Evolutionary conservation across 2,329 filamentous ascomycete species (phyloP).

Genomic region (Diaporthe amygdali): DNA sequence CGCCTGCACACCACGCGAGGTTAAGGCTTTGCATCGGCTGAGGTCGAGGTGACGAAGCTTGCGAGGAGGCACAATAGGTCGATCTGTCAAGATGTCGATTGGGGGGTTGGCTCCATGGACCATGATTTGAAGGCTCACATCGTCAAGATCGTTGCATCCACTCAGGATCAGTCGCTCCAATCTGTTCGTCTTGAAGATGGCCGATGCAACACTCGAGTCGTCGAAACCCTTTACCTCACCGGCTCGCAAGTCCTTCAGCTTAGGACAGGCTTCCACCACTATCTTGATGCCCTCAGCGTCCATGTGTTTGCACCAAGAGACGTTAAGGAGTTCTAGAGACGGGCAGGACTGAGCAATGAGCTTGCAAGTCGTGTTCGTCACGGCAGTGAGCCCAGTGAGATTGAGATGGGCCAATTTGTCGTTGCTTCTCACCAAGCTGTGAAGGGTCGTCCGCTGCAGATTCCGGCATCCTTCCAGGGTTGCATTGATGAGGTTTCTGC

Average conservation of each 20-base stretch:
- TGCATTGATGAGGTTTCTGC: slow-evolving; percentile 84
- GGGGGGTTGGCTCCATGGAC: slow-evolving; percentile 78
- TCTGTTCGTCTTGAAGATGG: slow-evolving; percentile 80
- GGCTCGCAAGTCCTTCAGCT: slow-evolving; percentile 79
- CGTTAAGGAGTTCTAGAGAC: slow-evolving; percentile 81
- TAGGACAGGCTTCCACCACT: slow-evolving; percentile 75
- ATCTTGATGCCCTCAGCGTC: slow-evolving; percentile 76
- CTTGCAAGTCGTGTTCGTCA: slow-evolving; percentile 84
- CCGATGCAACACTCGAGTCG: slow-evolving; percentile 71
- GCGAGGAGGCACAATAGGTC: slow-evolving; percentile 77
- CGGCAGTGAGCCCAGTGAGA: slow-evolving; percentile 78
- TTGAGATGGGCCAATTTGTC: slow-evolving; percentile 82
- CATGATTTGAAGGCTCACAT: slow-evolving; percentile 75
- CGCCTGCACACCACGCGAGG: slow-evolving; percentile 71
- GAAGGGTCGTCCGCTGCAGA: slow-evolving; percentile 77
- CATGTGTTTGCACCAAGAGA: slow-evolving; percentile 92
- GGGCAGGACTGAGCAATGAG: slow-evolving; percentile 84
- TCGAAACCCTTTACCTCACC: slow-evolving; percentile 84
- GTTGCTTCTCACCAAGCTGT: slow-evolving; percentile 77
- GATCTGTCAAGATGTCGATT: slow-evolving; percentile 79
- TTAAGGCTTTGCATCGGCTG: slow-evolving; percentile 77
- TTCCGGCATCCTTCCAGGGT: slow-evolving; percentile 91
- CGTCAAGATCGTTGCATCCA: slow-evolving; percentile 79
- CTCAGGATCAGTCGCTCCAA: slow-evolving; percentile 83
- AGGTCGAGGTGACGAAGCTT: slow-evolving; percentile 85